A percentile compares a stretch with the other conserved stretches of the same genome.
Evolutionary conservation across 495 filamentous ascomycete genomes (phyloP).

Genomic region (Xylona heveae): DNA sequence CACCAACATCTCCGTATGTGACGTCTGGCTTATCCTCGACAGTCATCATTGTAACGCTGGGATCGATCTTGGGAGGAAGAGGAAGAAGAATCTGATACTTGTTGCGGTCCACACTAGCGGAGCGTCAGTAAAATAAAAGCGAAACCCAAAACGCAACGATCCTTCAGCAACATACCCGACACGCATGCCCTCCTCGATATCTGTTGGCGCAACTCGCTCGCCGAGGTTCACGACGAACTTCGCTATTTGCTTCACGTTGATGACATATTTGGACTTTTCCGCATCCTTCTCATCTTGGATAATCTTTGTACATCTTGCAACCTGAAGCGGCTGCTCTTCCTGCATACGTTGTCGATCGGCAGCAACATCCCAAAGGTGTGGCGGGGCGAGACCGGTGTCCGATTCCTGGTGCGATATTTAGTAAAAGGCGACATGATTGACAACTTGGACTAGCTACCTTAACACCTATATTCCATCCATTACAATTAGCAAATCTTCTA

Average conservation of each 20-base stretch:
- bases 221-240: conserved; percentile 98
- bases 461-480: conserved; percentile 22
- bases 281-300: conserved; percentile 91
- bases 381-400: conserved; percentile 91
- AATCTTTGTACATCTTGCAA: conserved; percentile 97
- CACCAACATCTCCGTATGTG: conserved; percentile 95
- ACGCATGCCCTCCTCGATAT: conserved; percentile 98
- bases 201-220: conserved; percentile 88
- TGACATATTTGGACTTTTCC: conserved; percentile 99
- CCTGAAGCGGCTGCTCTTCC: conserved; percentile 94
- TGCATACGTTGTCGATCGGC: conserved; percentile 95
- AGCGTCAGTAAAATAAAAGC: conserved; percentile 7
- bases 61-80: conserved; percentile 97
- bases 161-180: conserved; percentile 41
- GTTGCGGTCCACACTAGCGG: conserved; percentile 68
- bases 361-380: conserved; percentile 96
- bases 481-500: conserved; percentile 1
- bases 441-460: conserved; percentile 22
- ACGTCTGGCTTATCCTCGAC: conserved; percentile 99
- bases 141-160: background rate
- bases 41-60: conserved; percentile 99
- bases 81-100: conserved; percentile 97
- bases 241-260: conserved; percentile 99
- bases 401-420: conserved; percentile 46
- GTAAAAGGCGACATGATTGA: conserved; percentile 6